Evolutionary conservation across 2,329 filamentous ascomycete species (phyloP), one percentile per base, ranked within the genome.

Genomic region (Arthrobotrys sinensis): DNA sequence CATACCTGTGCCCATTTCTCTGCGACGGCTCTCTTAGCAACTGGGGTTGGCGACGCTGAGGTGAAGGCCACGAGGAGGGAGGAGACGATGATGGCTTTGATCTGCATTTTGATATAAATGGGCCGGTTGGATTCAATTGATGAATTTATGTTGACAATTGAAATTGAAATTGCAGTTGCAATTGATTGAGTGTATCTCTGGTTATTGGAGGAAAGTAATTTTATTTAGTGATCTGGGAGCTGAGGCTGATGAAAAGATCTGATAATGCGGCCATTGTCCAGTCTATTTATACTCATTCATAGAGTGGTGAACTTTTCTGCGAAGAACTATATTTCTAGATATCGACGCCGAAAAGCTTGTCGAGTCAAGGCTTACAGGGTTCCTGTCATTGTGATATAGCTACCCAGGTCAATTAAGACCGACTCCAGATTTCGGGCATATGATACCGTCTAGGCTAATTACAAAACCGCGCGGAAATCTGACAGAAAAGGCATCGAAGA

Each of bases 401-500:
- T 57, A 28, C 19, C 34, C 55, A 21, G 8, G 24, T 14, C 34
- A 34, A 4, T 40, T 19, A 60, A 60, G 19, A 8, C 16, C 55
- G 28, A n/a, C 43, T 43, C 55, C 55, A 60, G 19, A 43, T 34
- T 60, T 60, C 55, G 55, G 55, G 36, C 14, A 43, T 36, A 60
- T 43, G 34, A 60, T 43, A 60, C 55, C 55, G 55, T 43, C 55
- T 43, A 60, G 55, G 55, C 55, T 60, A 60, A 60, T 60, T 43
- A 28, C 32, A 57, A 57, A 38, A 57, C 11, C 8, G 12, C 19
- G 34, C 12, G 24, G 2, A 60, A 24, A 28, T 8, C 55, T 34
- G 36, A 12, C 36, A 28, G 11, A 57, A 38, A 4, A 16, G 14
- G 5, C 24, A 34, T 48, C 16, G 45, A n/a, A 19, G 16, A 48